Evolutionary conservation across 2,329 filamentous ascomycete species (phyloP), one percentile per base, ranked within the genome.

Genomic region (Cytospora leucostoma): DNA sequence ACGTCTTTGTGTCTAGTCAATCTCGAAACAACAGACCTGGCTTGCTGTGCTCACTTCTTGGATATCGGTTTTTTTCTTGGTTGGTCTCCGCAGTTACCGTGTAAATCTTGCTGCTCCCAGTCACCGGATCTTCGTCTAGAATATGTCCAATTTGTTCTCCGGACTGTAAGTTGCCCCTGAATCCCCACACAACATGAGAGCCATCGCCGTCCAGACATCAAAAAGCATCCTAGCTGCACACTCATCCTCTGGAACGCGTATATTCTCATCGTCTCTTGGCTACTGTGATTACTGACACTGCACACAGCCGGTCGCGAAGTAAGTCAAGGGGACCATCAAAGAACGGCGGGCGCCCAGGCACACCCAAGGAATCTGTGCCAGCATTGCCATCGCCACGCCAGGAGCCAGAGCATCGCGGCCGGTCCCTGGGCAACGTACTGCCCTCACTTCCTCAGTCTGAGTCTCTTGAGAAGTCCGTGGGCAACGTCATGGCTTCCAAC

Each of bases 61-160:
- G 27, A 27, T 27, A 27, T 3, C 27, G 27, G n/a, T n/a, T n/a
- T 21, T 47, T 17, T 47, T 6, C 21, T 47, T 47, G 19, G 21
- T n/a, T 47, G 44, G 44, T 47, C 19, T 47, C 44, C 44, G 44
- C 44, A 8, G 44, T 47, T 47, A n/a, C 44, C 27, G 27, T 21
- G 44, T 47, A 47, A 47, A n/a, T 47, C 44, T 17, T 47, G 44
- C n/a, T 47, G 44, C n/a, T 47, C 35, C 35, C 35, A 37, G 35
- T 37, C 35, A 6, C 35, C 6, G 35, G 35, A 37, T 37, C 35
- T 37, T 37, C 35, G 8, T 37, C 55, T 50, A 56, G 61, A 66
- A 59, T 53, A 73, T 73, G 71, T 70, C 71, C 34, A 72, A 71
- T 68, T 67, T 73, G 19, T 71, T 73, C 66, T 73, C 71, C 44